Conservation (phyloP, 345 rosid genomes). For the Eucalyptus regnans region DNA sequence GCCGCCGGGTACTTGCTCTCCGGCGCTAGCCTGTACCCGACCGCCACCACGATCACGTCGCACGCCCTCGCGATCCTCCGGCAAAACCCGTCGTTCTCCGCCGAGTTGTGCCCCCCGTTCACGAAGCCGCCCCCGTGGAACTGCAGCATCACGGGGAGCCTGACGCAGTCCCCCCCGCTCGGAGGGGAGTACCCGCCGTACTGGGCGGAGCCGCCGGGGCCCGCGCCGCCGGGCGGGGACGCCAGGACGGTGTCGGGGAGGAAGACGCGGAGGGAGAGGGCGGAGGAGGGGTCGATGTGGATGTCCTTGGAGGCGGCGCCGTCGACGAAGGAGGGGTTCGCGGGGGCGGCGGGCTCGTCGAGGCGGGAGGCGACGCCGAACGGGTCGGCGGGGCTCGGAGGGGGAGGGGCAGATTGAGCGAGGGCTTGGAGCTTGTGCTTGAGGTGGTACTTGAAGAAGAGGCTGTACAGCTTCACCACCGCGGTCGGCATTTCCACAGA, state of each 20-base stretch:
- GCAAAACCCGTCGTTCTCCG: constrained; percentile 58
- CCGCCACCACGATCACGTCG: constrained; percentile 71
- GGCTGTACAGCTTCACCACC: constrained; percentile 71
- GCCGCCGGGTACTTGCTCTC: constrained; percentile 75
- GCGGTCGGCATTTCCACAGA: background rate
- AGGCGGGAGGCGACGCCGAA: constrained; percentile 72
- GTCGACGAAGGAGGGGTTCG: constrained; percentile 74
- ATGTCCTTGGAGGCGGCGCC: constrained; percentile 96
- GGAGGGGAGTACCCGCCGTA: constrained; percentile 62
- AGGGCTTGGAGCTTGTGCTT: constrained; percentile 66
- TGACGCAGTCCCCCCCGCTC: constrained; percentile 16
- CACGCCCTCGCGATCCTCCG: constrained; percentile 62
- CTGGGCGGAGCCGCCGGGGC: background rate
- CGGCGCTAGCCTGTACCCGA: constrained; percentile 85
- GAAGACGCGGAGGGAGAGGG: constrained; percentile 73
- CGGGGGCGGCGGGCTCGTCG: constrained; percentile 58
- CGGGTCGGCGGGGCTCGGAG: constrained; percentile 8
- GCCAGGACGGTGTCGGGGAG: constrained; percentile 72
- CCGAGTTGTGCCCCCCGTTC: constrained; percentile 61
- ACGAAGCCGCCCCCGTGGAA: constrained; percentile 97
- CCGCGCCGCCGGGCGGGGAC: constrained; percentile 1
- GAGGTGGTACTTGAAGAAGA: constrained; percentile 75
- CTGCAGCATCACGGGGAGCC: constrained; percentile 75
- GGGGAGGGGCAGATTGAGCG: constrained; percentile 20
- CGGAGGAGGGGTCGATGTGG: constrained; percentile 77